Evolutionary conservation across 1,284 basidiomycete genomes (phyloP).

Genomic region (Rhodotorula sp.): DNA sequence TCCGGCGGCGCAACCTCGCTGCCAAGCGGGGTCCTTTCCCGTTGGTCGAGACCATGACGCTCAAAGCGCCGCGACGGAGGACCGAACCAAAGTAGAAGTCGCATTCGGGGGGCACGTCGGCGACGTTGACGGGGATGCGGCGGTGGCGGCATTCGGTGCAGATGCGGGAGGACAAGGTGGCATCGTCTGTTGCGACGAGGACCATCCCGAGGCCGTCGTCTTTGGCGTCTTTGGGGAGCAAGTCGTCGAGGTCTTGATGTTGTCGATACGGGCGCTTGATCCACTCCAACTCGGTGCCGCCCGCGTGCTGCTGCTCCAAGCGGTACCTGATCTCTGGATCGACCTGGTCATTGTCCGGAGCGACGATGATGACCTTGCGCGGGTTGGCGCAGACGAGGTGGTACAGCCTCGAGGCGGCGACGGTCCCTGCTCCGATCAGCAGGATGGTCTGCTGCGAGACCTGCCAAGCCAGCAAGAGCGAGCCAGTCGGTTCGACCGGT

Average conservation of each 20-base stretch:
- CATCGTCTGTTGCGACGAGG: conserved; percentile 89
- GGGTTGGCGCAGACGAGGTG: conserved; percentile 59
- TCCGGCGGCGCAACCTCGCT: conserved; percentile 69
- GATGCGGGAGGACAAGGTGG: conserved; percentile 66
- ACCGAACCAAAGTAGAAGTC: conserved; percentile 99
- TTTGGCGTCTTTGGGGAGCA: conserved; percentile 47
- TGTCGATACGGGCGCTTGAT: conserved; percentile 63
- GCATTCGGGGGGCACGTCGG: conserved; percentile 87
- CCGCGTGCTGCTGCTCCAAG: conserved; percentile 52
- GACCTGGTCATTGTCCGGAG: conserved; percentile 63
- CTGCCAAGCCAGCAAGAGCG: conserved; percentile 82
- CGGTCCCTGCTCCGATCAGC: conserved; percentile 83
- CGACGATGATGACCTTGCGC: conserved; percentile 62
- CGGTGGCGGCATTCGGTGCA: conserved; percentile 66
- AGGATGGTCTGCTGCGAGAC: conserved; percentile 64
- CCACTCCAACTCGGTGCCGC: conserved; percentile 58
- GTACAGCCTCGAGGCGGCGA: conserved; percentile 74
- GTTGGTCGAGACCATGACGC: conserved; percentile 94
- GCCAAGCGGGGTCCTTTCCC: conserved; percentile 91
- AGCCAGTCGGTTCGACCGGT: conserved; percentile 57
- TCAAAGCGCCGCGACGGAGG: conserved; percentile 83
- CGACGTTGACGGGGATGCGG: conserved; percentile 87
- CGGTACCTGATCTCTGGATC: conserved; percentile 51
- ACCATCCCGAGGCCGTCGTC: conserved; percentile 74
- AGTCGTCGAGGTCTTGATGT: neutral